Percentiles rank a stretch among this genome's conserved stretches.
Evolutionary conservation across 768 basidiomycete species (phyloP).

Genomic region (Tulasnella sp.): DNA sequence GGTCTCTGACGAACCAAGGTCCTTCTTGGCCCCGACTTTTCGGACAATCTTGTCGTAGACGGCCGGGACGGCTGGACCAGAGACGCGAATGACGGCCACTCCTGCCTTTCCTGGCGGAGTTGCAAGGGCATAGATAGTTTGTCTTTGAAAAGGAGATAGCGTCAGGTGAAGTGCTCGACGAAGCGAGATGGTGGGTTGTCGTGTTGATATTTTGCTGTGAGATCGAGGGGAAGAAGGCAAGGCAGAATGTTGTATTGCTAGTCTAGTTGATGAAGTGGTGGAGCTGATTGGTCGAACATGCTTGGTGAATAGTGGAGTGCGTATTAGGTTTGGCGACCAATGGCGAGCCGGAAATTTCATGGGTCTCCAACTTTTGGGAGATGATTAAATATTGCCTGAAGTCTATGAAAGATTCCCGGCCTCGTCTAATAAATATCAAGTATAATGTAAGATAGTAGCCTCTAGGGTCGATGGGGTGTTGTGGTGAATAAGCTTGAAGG

Average conservation of each 20-base stretch:
- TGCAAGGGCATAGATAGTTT: constrained; percentile 82
- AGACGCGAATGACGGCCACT: constrained; percentile 75
- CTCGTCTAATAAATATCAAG: neutral
- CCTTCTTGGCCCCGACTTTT: constrained; percentile 28
- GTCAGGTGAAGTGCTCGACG: neutral
- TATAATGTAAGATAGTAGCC: neutral
- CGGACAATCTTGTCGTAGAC: constrained; percentile 64
- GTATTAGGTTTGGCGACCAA: neutral
- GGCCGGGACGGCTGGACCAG: constrained; percentile 64
- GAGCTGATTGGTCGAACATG: neutral
- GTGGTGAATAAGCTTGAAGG: neutral
- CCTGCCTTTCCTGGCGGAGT: constrained; percentile 84
- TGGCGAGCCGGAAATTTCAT: constrained; percentile 9
- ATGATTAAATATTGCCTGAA: neutral
- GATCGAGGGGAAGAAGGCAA: neutral
- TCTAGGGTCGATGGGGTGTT: neutral
- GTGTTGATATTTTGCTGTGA: neutral
- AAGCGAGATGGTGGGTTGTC: neutral
- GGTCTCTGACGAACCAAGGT: neutral
- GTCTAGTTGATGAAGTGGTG: neutral
- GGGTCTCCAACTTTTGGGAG: neutral
- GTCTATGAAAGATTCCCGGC: neutral
- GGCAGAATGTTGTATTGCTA: neutral
- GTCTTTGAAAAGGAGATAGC: constrained; percentile 32
- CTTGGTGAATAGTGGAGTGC: neutral